phyloP scores from a whole-genome alignment of 352 stramenopile genomes.

The Phytopythium chamaehyphon region DNA sequence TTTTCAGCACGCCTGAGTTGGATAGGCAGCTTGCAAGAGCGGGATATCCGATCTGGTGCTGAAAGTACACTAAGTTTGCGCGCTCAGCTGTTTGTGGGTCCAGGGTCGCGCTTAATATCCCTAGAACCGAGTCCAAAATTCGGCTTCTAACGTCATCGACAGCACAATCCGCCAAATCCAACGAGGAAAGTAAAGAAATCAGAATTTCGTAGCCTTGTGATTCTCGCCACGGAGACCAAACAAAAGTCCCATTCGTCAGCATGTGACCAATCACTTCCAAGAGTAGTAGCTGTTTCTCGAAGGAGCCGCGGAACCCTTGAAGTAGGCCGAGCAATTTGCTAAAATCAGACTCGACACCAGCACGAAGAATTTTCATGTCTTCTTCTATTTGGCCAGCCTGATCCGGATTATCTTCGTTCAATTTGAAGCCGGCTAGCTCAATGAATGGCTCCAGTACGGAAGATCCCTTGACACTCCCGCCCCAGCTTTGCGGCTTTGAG shows the following conservation, averaged over 20 bases:
- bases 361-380: slow-evolving; percentile 25
- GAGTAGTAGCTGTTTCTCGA: slow-evolving; percentile 33
- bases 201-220: slow-evolving; percentile 64
- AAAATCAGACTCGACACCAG: slow-evolving; percentile 58
- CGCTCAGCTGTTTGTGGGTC: slow-evolving; percentile 23
- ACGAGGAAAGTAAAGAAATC: slow-evolving; percentile 51
- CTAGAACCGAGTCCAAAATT: slow-evolving; percentile 50
- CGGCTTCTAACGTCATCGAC: slow-evolving; percentile 16
- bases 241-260: slow-evolving; percentile 28
- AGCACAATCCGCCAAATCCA: slow-evolving; percentile 27
- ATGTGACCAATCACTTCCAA: slow-evolving; percentile 43
- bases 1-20: slow-evolving; percentile 45
- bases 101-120: slow-evolving; percentile 44
- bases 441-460: slow-evolving; percentile 42
- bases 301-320: slow-evolving; percentile 28
- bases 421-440: slow-evolving; percentile 20
- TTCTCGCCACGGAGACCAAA: slow-evolving; percentile 38
- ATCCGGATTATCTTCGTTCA: neutral
- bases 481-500: slow-evolving; percentile 10
- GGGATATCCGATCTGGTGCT: slow-evolving; percentile 32
- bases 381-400: neutral
- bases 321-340: slow-evolving; percentile 46
- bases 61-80: slow-evolving; percentile 34
- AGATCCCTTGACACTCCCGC: slow-evolving; percentile 6
- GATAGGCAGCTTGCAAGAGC: slow-evolving; percentile 54